Base-by-base conservation (phyloP, 2,329 filamentous ascomycete genomes). In the Fusarium mangiferae region DNA sequence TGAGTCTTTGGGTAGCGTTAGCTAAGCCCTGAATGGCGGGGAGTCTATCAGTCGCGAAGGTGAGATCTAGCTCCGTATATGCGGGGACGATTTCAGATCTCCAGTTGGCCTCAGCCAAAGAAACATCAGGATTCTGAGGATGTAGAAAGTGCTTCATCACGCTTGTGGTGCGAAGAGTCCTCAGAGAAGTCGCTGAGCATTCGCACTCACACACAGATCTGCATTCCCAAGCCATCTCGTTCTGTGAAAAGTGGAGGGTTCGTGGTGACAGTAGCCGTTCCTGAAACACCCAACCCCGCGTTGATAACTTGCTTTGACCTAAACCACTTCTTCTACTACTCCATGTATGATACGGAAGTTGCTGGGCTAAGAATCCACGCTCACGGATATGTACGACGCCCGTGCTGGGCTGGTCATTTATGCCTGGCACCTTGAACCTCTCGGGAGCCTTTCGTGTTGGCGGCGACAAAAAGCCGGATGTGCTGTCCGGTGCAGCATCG, bases 161-260 rank as follows among this genome's bases (percentile, higher is more conserved):
- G 11, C 57, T 60, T 22, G 57, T 60, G 2, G 57, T 60, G 1
- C 57, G 57, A 18, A 60, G 57, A 3, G 57, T 60, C 2, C 57
- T 60, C 2, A 60, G 18, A 12, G 57, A 54, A 2, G 57, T 60
- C 22, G 46, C 57, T 14, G 57, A 60, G 46, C 57, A 60, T 42
- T 60, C 57, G n/a, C 57, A 60, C 13, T 60, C 57, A 8, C 57
- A 60, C 0, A 41, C 36, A 10, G 57, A 60, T n/a, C 57, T 60
- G 17, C 57, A 60, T 35, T 60, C 57, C 57, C 57, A 60, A 35
- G 57, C 57, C 46, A 60, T 60, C 18, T 60, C 57, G 9, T 55
- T 41, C 2, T 42, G 17, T 1, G 57, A 52, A 26, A 60, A 60
- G 15, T 60, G 57, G 0, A 60, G 46, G 18, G 57, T 60, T 2